phyloP scores from a whole-genome alignment of 2,329 filamentous ascomycete species.

The Penicillium sp. region DNA sequence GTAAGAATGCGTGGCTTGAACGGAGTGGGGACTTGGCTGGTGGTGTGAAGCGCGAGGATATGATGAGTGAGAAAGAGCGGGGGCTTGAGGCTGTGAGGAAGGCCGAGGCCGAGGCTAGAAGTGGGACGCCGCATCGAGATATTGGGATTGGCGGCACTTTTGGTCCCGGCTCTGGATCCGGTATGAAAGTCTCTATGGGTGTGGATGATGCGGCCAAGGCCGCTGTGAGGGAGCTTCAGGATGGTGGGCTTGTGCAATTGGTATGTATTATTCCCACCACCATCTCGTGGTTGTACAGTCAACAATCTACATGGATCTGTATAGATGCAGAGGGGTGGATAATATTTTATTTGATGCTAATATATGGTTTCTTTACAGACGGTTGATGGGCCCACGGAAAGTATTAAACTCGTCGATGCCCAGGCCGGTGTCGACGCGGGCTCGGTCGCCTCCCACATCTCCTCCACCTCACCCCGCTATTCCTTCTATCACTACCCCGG shows the following conservation, averaged over 20 bases:
- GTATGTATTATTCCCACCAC: constrained; percentile 33
- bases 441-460: constrained; percentile 50
- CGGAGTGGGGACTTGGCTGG: constrained; percentile 46
- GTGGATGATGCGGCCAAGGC: constrained; percentile 55
- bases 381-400: constrained; percentile 52
- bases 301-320: background rate
- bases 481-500: constrained; percentile 59
- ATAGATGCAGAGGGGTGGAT: background rate
- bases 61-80: constrained; percentile 64
- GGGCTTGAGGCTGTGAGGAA: constrained; percentile 58
- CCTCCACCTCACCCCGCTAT: constrained; percentile 58
- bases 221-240: constrained; percentile 47
- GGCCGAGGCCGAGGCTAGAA: constrained; percentile 59
- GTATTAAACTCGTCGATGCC: constrained; percentile 52
- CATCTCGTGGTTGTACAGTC: background rate
- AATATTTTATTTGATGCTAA: constrained; percentile 21
- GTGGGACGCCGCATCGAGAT: constrained; percentile 53
- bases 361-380: constrained; percentile 32
- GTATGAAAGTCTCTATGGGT: constrained; percentile 51
- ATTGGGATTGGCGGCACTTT: constrained; percentile 47
- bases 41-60: constrained; percentile 42
- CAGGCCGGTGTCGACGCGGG: constrained; percentile 45
- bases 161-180: constrained; percentile 32
- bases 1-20: constrained; percentile 55
- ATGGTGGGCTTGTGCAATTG: constrained; percentile 51